Percentiles rank a stretch among this genome's conserved stretches.
These are phyloP conservation scores for Fraxinus greggii DNA, from an alignment of 305 asterid species.

Conservation along the genomic window DNA sequence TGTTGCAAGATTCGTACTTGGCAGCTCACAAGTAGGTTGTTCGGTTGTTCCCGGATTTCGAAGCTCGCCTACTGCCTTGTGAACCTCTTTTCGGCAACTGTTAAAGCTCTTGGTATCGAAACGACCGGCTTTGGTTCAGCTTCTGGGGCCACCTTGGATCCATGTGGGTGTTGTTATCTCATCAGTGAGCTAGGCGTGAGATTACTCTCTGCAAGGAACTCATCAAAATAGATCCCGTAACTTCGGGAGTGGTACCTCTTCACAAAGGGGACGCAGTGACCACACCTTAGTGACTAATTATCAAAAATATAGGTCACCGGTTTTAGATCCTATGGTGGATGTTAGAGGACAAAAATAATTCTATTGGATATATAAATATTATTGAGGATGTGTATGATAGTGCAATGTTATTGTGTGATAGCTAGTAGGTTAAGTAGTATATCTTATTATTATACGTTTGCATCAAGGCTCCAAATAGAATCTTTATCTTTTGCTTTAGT, in stretches of 20 bases:
- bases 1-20: neutral
- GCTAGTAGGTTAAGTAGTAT: neutral
- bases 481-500: neutral
- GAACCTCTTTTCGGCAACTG: neutral
- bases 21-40: neutral
- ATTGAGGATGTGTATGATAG: neutral
- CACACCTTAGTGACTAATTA: neutral
- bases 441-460: neutral
- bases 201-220: neutral
- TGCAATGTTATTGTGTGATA: neutral
- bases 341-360: neutral
- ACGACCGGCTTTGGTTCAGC: neutral
- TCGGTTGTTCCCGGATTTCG: neutral
- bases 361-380: neutral
- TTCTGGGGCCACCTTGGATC: neutral
- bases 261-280: neutral
- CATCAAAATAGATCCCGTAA: too few species aligned
- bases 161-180: neutral
- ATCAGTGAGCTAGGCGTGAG: neutral
- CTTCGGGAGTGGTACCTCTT: neutral
- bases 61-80: neutral
- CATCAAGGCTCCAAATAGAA: neutral
- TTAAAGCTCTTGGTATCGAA: neutral
- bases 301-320: neutral
- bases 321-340: neutral